A percentile compares a stretch with the other conserved stretches of the same genome.
Evolutionary conservation across 2,329 filamentous ascomycete species (phyloP).

Genomic region (Hypoxylon sp.): DNA sequence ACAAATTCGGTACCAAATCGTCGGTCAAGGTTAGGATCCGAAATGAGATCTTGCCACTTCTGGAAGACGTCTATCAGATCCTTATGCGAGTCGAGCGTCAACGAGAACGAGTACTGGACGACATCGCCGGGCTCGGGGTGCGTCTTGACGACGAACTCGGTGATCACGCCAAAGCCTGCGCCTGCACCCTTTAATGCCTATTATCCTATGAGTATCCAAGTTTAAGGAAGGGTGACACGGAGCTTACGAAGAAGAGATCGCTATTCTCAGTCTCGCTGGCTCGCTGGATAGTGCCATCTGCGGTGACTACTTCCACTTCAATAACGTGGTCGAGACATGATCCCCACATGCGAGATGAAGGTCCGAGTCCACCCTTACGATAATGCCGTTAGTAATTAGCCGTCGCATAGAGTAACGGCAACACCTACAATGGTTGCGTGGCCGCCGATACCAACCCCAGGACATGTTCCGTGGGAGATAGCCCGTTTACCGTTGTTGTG

Average conservation of each 20-base stretch:
- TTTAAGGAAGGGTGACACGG: background rate
- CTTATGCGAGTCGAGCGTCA: slow-evolving; percentile 64
- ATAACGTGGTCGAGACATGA: slow-evolving; percentile 68
- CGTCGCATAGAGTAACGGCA: too few relatives aligned
- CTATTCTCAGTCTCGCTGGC: slow-evolving; percentile 64
- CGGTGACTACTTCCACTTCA: slow-evolving; percentile 69
- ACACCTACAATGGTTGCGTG: slow-evolving; percentile 68
- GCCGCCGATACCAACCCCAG: slow-evolving; percentile 71
- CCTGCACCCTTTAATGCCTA: slow-evolving; percentile 70
- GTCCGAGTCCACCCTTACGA: slow-evolving; percentile 68
- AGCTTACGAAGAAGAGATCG: slow-evolving; percentile 68
- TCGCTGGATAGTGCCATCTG: slow-evolving; percentile 65
- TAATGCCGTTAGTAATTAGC: slow-evolving; percentile 31
- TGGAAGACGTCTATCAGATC: slow-evolving; percentile 66
- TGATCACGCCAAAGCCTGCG: slow-evolving; percentile 70
- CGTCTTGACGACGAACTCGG: slow-evolving; percentile 70
- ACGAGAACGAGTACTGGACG: slow-evolving; percentile 71
- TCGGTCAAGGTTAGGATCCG: slow-evolving; percentile 68
- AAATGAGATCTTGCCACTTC: slow-evolving; percentile 71
- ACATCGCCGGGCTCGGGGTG: slow-evolving; percentile 69
- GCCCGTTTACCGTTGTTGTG: slow-evolving; percentile 68
- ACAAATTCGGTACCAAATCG: slow-evolving; percentile 72
- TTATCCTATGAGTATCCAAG: slow-evolving; percentile 5
- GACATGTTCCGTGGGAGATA: slow-evolving; percentile 72
- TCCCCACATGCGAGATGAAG: slow-evolving; percentile 73